Percentiles rank a stretch among this genome's conserved stretches.
Evolutionary conservation across 2,329 filamentous ascomycete species (phyloP).

Genomic region (Trichoderma endophyticum): DNA sequence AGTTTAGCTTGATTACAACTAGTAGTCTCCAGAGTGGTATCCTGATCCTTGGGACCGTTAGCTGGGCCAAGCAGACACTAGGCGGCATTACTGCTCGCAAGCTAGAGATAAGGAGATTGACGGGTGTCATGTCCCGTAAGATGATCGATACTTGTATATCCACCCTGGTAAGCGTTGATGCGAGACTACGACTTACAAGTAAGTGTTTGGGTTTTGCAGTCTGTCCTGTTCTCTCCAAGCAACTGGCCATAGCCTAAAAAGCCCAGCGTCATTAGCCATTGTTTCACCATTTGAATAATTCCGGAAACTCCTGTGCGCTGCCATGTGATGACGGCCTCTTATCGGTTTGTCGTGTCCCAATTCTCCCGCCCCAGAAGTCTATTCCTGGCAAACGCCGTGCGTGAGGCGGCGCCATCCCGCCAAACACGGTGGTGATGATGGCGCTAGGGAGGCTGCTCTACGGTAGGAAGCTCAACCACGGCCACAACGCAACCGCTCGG

Average conservation of each 20-base stretch:
- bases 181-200: neutral
- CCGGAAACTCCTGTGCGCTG: neutral
- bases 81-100: neutral
- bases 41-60: neutral
- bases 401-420: neutral
- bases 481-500: neutral
- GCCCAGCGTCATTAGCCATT: neutral
- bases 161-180: neutral
- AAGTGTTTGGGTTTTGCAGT: neutral
- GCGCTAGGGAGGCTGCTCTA: neutral
- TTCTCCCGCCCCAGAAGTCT: neutral
- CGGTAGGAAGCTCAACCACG: neutral
- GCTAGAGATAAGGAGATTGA: constrained; percentile 3
- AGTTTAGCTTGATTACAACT: neutral
- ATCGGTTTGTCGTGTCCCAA: neutral
- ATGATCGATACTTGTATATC: neutral
- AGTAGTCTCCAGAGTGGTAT: neutral
- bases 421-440: neutral
- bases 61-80: neutral
- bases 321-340: neutral
- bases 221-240: neutral
- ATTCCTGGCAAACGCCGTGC: neutral
- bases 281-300: neutral
- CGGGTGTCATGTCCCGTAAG: neutral
- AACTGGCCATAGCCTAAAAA: neutral